phyloP scores from a whole-genome alignment of 768 basidiomycete genomes.

The Suillus sp. region DNA sequence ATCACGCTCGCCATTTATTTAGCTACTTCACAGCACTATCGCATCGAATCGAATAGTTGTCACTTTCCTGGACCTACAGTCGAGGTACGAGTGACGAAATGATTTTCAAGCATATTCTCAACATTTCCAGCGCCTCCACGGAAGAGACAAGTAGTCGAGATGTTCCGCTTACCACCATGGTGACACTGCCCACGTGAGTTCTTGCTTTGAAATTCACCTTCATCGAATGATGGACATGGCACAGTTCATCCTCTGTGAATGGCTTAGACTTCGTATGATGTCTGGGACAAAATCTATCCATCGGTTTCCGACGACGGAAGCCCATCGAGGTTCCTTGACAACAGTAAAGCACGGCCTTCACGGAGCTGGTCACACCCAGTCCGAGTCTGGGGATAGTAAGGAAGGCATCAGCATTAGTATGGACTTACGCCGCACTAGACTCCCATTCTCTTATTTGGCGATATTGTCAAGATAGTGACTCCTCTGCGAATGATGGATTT shows the following conservation, averaged over 20 bases:
- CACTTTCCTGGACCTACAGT: neutral
- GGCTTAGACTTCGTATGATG: neutral
- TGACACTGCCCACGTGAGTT: neutral
- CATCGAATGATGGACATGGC: neutral
- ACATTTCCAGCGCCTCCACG: neutral
- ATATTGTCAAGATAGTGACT: neutral
- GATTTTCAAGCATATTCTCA: neutral
- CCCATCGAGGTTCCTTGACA: neutral
- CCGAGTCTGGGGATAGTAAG: neutral
- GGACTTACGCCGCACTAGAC: neutral
- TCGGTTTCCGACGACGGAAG: neutral
- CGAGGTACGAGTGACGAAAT: neutral
- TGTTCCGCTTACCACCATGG: neutral
- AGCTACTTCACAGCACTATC: neutral
- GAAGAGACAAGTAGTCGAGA: neutral
- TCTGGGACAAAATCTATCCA: neutral
- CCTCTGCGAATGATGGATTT: neutral
- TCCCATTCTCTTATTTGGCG: neutral
- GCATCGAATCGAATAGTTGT: constrained; percentile 5
- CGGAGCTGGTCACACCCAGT: too few species aligned
- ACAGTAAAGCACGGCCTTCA: too few species aligned
- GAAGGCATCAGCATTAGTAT: neutral
- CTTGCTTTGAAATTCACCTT: neutral
- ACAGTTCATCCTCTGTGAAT: neutral
- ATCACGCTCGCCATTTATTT: neutral